These are phyloP conservation scores for Atalantia buxifolia DNA, from an alignment of 345 rosid genomes.

Conservation along the genomic window DNA sequence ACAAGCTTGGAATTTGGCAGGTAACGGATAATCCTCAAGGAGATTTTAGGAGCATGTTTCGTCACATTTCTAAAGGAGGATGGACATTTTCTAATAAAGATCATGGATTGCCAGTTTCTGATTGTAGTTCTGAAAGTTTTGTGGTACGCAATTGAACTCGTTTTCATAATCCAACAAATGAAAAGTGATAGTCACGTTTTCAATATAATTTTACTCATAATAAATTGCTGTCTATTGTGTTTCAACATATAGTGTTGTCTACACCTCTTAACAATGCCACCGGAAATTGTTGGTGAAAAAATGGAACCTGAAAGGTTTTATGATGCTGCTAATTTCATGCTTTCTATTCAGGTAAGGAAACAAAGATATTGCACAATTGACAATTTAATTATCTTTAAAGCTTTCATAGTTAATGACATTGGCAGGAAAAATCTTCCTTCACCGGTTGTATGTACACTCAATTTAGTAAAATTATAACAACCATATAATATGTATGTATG, in stretches of 20 bases:
- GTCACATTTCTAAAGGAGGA: slow-evolving; percentile 47
- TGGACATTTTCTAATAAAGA: slow-evolving; percentile 58
- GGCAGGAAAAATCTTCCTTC: background rate
- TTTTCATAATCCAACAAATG: too few relatives aligned
- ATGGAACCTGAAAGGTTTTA: slow-evolving; percentile 33
- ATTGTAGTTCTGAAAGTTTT: too few relatives aligned
- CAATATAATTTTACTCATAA: too few relatives aligned
- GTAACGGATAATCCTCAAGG: slow-evolving; percentile 38
- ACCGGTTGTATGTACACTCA: background rate
- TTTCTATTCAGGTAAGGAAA: slow-evolving; percentile 45
- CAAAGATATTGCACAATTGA: background rate
- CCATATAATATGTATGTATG: too few relatives aligned
- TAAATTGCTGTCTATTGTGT: background rate
- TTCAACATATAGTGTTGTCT: slow-evolving; percentile 32
- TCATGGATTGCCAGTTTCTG: slow-evolving; percentile 59
- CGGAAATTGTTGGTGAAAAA: slow-evolving; percentile 40
- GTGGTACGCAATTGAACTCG: too few relatives aligned
- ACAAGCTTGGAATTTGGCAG: background rate
- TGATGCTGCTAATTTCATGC: slow-evolving; percentile 38
- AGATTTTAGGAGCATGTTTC: slow-evolving; percentile 36
- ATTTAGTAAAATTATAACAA: too few relatives aligned
- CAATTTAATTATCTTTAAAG: background rate
- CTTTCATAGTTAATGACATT: background rate
- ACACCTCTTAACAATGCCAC: slow-evolving; percentile 40
- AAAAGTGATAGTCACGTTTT: too few relatives aligned